Evolutionary conservation across 2,329 filamentous ascomycete genomes (phyloP), one percentile per base, ranked within the genome.

Genomic region (Hymenoscyphus fraxineus): DNA sequence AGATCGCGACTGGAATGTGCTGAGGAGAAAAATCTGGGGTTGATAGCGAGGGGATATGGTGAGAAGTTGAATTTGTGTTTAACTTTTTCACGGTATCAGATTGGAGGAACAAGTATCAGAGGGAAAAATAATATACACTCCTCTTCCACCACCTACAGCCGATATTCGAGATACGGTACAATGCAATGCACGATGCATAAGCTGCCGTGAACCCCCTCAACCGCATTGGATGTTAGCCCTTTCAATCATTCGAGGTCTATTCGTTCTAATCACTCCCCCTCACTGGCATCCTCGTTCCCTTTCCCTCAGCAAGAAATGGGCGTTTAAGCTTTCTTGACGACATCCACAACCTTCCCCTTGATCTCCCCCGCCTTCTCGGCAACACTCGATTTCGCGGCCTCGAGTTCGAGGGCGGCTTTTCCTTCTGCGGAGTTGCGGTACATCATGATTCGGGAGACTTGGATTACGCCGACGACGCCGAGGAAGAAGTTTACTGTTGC

Each of bases 401-500:
- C 67, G n/a, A 70, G 76, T 62, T 74, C 71, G 13, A 58, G 56
- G 5, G 73, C 63, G 1, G 70, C 66, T 60, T 75, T 68, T 40
- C 81, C 77, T 80, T 91, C 88, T 74, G 88, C 78, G 66, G 82
- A 83, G 69, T 81, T 78, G 72, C 88, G 82, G 77, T 88, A 89
- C 73, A 85, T 63, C 71, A 86, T 78, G 75, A 98, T 97, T 73
- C 95, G 89, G 70, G 81, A 81, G 70, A 92, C 83, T 83, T 99
- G 95, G 70, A 92, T 84, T 65, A 91, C 81, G 73, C 95, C 95
- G 68, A 97, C 93, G 70, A 89, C 81, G 73, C 91, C 94, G 73
- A 99, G 90, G 85, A 97, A 96, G 86, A 97, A 97, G 86, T 99
- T 99, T 77, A 98, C 95, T 63, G 93, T 88, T 67, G 95, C 95